Evolutionary conservation across 2,329 filamentous ascomycete genomes (phyloP).

Genomic region (Truncatella angustata): DNA sequence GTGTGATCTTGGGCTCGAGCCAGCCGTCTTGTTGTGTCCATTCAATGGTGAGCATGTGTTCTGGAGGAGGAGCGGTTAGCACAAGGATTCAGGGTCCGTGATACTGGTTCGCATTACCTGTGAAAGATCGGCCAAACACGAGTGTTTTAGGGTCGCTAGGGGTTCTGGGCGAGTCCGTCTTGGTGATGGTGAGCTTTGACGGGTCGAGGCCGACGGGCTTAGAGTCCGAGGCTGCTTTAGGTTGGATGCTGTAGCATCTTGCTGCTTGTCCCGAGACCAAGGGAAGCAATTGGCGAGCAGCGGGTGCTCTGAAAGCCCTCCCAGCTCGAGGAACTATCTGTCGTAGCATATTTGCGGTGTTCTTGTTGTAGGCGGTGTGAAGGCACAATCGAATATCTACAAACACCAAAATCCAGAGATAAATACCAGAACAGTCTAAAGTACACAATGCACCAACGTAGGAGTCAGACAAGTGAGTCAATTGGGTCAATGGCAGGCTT

Average conservation of each 20-base stretch:
- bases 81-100: background rate
- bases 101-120: constrained; percentile 53
- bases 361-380: background rate
- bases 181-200: constrained; percentile 71
- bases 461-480: background rate
- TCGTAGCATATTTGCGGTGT: constrained; percentile 39
- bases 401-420: background rate
- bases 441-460: background rate
- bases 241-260: constrained; percentile 53
- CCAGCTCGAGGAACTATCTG: constrained; percentile 41
- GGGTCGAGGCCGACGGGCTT: constrained; percentile 71
- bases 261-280: constrained; percentile 30
- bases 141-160: constrained; percentile 76
- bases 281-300: constrained; percentile 27
- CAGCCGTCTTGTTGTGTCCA: constrained; percentile 87
- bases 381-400: background rate
- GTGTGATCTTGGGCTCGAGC: constrained; percentile 77
- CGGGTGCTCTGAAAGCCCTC: constrained; percentile 31
- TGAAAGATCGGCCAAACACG: constrained; percentile 88
- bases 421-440: too few species aligned
- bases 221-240: constrained; percentile 44
- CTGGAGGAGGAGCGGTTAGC: constrained; percentile 40
- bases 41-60: constrained; percentile 95
- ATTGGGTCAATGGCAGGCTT: background rate
- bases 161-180: constrained; percentile 72